A percentile compares a stretch with the other conserved stretches of the same genome.
These are phyloP conservation scores for Pestalotiopsis sp. DNA, from an alignment of 2,329 filamentous ascomycete genomes.

Conservation along the genomic window DNA sequence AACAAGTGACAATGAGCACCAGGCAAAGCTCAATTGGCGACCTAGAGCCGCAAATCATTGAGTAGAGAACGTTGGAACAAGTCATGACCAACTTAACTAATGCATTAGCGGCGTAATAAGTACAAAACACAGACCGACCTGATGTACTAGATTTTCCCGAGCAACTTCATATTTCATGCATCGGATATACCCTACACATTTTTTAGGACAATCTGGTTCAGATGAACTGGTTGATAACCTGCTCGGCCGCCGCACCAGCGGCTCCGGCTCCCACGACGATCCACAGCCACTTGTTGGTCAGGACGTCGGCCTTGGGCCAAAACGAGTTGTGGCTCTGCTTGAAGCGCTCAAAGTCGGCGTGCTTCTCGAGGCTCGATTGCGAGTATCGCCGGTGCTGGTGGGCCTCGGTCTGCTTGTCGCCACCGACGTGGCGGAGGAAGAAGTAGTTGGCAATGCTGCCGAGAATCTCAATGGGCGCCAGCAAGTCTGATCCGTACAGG, in stretches of 20 bases:
- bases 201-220: slow-evolving; percentile 4
- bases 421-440: slow-evolving; percentile 59
- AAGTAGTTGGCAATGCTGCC: slow-evolving; percentile 61
- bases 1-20: not conserved
- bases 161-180: not conserved
- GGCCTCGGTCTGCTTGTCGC: slow-evolving; percentile 57
- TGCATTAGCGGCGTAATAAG: not conserved
- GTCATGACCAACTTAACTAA: not conserved
- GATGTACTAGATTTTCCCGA: not conserved
- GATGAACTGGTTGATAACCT: slow-evolving; percentile 19
- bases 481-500: slow-evolving; percentile 55
- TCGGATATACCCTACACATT: not conserved
- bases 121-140: not conserved
- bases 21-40: not conserved
- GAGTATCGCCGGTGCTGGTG: slow-evolving; percentile 55
- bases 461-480: slow-evolving; percentile 56
- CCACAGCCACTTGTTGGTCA: slow-evolving; percentile 60
- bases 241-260: slow-evolving; percentile 50
- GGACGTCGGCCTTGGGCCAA: slow-evolving; percentile 55
- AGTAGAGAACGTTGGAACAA: not conserved
- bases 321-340: slow-evolving; percentile 59
- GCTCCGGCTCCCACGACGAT: slow-evolving; percentile 51
- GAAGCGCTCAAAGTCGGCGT: slow-evolving; percentile 54
- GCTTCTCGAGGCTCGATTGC: slow-evolving; percentile 51
- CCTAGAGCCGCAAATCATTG: too few species aligned